phyloP scores from a whole-genome alignment of 768 basidiomycete species.

The Pleurotus djamor region DNA sequence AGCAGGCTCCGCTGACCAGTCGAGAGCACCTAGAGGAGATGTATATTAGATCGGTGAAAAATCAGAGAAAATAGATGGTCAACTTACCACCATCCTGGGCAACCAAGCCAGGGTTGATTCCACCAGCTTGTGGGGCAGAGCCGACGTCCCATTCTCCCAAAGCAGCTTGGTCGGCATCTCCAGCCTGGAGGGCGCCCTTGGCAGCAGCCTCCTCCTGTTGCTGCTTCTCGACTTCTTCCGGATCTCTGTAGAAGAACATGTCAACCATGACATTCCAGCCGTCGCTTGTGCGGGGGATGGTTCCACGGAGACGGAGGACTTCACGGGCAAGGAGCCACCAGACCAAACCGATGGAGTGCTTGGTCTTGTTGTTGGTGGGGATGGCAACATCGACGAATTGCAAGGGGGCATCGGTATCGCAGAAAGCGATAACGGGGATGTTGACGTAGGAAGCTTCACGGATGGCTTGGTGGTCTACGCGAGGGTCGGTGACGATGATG shows the following conservation, averaged over 20 bases:
- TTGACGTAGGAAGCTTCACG: conserved; percentile 99
- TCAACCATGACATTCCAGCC: conserved; percentile 99
- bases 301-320: conserved; percentile 93
- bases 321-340: conserved; percentile 99
- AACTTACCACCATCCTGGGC: conserved; percentile 53
- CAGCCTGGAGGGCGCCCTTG: conserved; percentile 63
- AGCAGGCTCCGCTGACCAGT: conserved; percentile 76
- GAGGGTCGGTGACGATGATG: conserved; percentile 97
- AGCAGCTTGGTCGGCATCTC: conserved; percentile 47
- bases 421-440: conserved; percentile 99
- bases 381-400: conserved; percentile 98
- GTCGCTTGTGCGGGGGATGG: conserved; percentile 86
- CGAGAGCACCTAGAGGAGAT: conserved; percentile 56
- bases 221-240: conserved; percentile 98
- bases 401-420: conserved; percentile 97
- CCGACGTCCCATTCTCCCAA: conserved; percentile 74
- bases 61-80: neutral
- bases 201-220: conserved; percentile 91
- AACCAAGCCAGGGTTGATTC: conserved; percentile 77
- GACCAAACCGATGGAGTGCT: conserved; percentile 94
- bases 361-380: conserved; percentile 99
- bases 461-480: conserved; percentile 99
- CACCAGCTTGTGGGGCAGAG: conserved; percentile 64
- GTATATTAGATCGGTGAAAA: conserved; percentile 7
- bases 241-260: conserved; percentile 99